Evolutionary conservation across 2,329 filamentous ascomycete species (phyloP).

Genomic region (Fusarium dlaminii): DNA sequence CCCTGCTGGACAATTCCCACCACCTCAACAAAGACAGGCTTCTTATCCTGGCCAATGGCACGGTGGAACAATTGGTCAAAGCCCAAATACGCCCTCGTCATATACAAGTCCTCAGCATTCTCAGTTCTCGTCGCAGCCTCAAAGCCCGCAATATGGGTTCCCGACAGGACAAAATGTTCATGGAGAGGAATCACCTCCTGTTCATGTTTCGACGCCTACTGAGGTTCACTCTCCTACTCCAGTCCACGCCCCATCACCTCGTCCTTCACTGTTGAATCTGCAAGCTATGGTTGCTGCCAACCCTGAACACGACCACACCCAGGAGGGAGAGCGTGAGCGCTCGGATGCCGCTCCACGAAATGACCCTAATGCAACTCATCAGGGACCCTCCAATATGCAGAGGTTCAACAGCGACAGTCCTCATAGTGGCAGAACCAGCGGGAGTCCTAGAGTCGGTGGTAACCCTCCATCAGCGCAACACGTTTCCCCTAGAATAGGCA

Average conservation of each 20-base stretch:
- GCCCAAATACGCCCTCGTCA: conserved; percentile 29
- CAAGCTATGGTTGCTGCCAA: conserved; percentile 18
- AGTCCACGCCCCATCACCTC: conserved; percentile 20
- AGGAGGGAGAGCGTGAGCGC: neutral
- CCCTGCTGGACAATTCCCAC: conserved; percentile 48
- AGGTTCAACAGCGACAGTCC: conserved; percentile 21
- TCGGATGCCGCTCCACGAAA: neutral
- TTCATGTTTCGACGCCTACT: conserved; percentile 23
- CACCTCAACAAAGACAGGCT: conserved; percentile 50
- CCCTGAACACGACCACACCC: neutral
- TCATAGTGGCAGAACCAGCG: conserved; percentile 8
- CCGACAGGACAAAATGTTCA: conserved; percentile 1
- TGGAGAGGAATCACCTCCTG: conserved; percentile 23
- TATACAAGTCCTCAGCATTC: conserved; percentile 19
- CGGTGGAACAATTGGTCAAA: conserved; percentile 46
- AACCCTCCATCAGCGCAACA: conserved; percentile 4
- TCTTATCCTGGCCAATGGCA: conserved; percentile 52
- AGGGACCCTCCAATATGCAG: conserved; percentile 4
- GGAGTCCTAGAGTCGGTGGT: conserved; percentile 2
- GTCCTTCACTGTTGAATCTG: conserved; percentile 23
- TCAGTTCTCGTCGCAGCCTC: conserved; percentile 13
- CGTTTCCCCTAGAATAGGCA: neutral
- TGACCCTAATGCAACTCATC: neutral
- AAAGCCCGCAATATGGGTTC: conserved; percentile 15
- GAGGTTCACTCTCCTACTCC: conserved; percentile 20